These are phyloP conservation scores for Elaeis oleifera DNA, from an alignment of 202 grass and related monocot species.

Conservation along the genomic window DNA sequence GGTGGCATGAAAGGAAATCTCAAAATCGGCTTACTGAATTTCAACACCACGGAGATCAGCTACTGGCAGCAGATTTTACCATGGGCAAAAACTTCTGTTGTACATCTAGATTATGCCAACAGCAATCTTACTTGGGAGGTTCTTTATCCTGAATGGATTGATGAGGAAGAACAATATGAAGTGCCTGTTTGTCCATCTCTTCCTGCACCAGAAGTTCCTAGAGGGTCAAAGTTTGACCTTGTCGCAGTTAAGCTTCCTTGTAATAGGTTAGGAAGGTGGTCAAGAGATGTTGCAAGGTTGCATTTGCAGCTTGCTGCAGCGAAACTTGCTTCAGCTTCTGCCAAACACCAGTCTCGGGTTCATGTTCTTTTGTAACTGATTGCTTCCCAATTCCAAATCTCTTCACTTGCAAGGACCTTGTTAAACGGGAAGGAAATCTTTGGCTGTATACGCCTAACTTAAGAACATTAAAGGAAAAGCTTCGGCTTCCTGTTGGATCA, in stretches of 20 bases:
- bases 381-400: slow-evolving; percentile 86
- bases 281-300: slow-evolving; percentile 70
- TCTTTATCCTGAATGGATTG: slow-evolving; percentile 93
- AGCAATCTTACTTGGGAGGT: slow-evolving; percentile 63
- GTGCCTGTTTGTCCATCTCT: slow-evolving; percentile 65
- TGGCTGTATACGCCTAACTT: slow-evolving; percentile 76
- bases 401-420: slow-evolving; percentile 70
- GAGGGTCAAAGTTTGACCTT: slow-evolving; percentile 46
- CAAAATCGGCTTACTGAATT: slow-evolving; percentile 71
- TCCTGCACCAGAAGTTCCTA: slow-evolving; percentile 43
- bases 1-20: slow-evolving; percentile 37
- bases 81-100: slow-evolving; percentile 44
- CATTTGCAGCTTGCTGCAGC: slow-evolving; percentile 82
- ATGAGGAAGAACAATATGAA: slow-evolving; percentile 91
- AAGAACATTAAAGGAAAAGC: slow-evolving; percentile 58
- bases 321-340: slow-evolving; percentile 47
- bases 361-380: slow-evolving; percentile 75
- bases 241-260: slow-evolving; percentile 90
- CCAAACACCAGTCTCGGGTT: slow-evolving; percentile 30
- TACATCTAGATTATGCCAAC: slow-evolving; percentile 52
- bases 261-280: slow-evolving; percentile 41
- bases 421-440: slow-evolving; percentile 63
- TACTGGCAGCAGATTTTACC: slow-evolving; percentile 55
- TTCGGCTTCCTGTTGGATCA: slow-evolving; percentile 70
- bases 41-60: slow-evolving; percentile 64